Percentiles rank a stretch among this genome's conserved stretches.
Conservation (phyloP, 164 flowering plant species). For the Umbilicus rupestris region DNA sequence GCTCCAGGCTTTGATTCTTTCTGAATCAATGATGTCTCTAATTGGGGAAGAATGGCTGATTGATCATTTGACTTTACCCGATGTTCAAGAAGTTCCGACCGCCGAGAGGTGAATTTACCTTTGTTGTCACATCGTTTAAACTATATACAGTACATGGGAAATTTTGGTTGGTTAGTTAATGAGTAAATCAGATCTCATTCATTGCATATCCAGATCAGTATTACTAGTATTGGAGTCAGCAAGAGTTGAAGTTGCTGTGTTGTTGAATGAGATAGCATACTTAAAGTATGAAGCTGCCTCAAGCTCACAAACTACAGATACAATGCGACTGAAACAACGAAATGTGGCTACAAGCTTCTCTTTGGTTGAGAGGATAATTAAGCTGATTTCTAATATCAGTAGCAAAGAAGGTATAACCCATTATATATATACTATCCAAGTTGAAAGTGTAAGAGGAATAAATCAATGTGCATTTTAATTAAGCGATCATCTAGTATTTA, state of each 20-base stretch:
- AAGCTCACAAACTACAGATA: conserved; percentile 32
- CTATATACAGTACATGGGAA: background rate
- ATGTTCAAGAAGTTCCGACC: conserved; percentile 37
- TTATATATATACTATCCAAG: background rate
- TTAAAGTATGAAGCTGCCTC: conserved; percentile 67
- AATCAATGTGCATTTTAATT: background rate
- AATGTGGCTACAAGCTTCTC: conserved; percentile 59
- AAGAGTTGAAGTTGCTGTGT: conserved; percentile 81
- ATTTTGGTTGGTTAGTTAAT: background rate
- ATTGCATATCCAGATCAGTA: conserved; percentile 50
- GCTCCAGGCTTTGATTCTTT: conserved; percentile 70
- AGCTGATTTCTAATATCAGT: conserved; percentile 42
- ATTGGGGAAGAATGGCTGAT: conserved; percentile 73
- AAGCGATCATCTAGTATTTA: background rate
- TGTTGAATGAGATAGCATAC: conserved; percentile 80
- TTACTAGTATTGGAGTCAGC: conserved; percentile 83
- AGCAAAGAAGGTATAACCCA: conserved; percentile 39
- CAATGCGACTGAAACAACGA: conserved; percentile 37
- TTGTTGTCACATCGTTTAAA: background rate
- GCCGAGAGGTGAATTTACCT: conserved; percentile 46
- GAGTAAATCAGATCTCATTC: conserved; percentile 4
- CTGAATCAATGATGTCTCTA: conserved; percentile 56
- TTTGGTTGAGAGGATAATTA: conserved; percentile 70
- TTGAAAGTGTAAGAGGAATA: background rate
- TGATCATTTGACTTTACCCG: conserved; percentile 34